Conservation (phyloP, 78 protist genomes). For the Isochrysis galbana region DNA sequence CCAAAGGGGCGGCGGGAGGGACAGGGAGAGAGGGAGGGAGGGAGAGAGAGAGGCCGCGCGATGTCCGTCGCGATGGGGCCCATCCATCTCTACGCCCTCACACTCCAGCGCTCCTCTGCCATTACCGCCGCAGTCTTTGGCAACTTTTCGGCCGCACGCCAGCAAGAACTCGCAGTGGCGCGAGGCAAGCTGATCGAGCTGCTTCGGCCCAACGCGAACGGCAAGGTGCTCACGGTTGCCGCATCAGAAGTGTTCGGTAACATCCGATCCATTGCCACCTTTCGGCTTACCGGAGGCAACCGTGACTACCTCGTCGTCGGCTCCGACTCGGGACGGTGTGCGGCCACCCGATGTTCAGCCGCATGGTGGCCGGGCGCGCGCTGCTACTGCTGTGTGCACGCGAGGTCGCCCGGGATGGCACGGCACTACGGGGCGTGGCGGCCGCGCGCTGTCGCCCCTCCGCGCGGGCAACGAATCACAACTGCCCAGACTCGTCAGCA, state of each 20-base stretch:
- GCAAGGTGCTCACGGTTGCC: slow-evolving; percentile 64
- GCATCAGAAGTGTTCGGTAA: slow-evolving; percentile 84
- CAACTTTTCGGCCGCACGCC: slow-evolving; percentile 74
- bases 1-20: too few species aligned
- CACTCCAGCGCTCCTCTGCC: slow-evolving; percentile 81
- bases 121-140: slow-evolving; percentile 76
- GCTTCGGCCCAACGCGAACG: slow-evolving; percentile 74
- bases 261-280: slow-evolving; percentile 81
- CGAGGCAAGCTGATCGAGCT: slow-evolving; percentile 75
- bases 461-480: too few species aligned
- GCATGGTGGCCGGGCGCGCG: too few species aligned
- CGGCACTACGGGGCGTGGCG: too few species aligned
- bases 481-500: too few species aligned
- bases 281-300: slow-evolving; percentile 80
- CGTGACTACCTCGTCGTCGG: slow-evolving; percentile 92
- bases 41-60: too few species aligned
- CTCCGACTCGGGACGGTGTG: slow-evolving; percentile 92
- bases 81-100: slow-evolving; percentile 78
- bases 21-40: too few species aligned
- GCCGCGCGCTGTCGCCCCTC: too few species aligned
- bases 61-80: too few species aligned
- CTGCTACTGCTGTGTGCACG: too few species aligned
- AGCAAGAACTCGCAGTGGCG: slow-evolving; percentile 62
- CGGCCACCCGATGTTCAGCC: too few species aligned
- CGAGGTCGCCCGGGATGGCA: too few species aligned